Base-by-base conservation (phyloP, 805 yeast species). In the Wickerhamiella dianesei region DNA sequence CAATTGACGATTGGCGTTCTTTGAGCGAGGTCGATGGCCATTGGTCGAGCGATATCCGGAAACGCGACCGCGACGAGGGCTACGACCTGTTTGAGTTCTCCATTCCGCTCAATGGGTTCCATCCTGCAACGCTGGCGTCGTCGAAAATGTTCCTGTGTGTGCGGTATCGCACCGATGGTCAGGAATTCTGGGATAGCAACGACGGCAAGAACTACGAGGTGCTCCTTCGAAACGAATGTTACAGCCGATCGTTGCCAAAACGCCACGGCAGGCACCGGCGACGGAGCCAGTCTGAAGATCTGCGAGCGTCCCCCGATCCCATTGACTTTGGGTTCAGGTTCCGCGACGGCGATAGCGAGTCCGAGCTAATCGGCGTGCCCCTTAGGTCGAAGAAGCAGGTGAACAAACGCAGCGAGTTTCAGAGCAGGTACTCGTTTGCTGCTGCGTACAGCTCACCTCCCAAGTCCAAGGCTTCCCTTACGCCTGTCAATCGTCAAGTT, bases 111-210 rank as follows among this genome's bases (percentile, higher is more conserved):
- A 25, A 40, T 37, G 35, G 22, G 9, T 48, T 50, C 44, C 18
- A 43, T 8, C 40, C 45, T 12, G 49, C 50, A 25, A 60, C 58
- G 25, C 54, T 68, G 41, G 54, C 59, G 22, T 45, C 56, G 40
- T 59, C 61, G 36, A 51, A 64, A 16, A 56, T 73, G 52, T 64
- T 67, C 40, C 65, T 82, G 54, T 83, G 94, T 56, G 71, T 81
- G 39, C 70, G 73, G 46, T 83, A 75, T 59, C 56, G 59, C 42
- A 64, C 76, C 17, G 61, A 64, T 40, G 71, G 71, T 14, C 56
- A 58, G 41, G 87, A 79, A 53, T 73, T 60, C 57, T 85, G 95
- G 95, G 95, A 85, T 61, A 85, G 82, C 65, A 86, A 85, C 63
- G 51, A 64, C 36, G 58, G 59, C 44, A 60, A 64, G 41, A 85